Evolutionary conservation across 441 rosid species (phyloP).

Genomic region (Gossypium schwendimanii): DNA sequence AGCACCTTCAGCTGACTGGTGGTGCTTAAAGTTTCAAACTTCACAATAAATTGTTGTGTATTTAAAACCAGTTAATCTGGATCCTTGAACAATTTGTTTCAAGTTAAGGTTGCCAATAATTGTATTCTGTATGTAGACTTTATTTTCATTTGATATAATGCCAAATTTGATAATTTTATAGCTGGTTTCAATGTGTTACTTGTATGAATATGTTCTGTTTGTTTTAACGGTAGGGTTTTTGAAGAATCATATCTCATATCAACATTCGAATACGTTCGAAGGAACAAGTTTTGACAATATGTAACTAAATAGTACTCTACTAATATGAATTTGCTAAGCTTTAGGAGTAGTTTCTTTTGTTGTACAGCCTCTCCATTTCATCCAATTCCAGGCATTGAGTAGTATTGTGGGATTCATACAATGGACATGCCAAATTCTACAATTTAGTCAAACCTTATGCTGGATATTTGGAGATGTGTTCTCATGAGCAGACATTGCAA

Average conservation of each 20-base stretch:
- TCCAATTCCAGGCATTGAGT: background rate
- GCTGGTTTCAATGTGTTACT: background rate
- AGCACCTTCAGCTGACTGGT: constrained; percentile 49
- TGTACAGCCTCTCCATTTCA: constrained; percentile 3
- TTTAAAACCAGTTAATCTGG: constrained; percentile 15
- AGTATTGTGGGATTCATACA: background rate
- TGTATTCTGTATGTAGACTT: background rate
- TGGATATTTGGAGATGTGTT: constrained; percentile 44
- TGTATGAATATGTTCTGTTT: background rate
- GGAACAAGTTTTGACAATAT: background rate
- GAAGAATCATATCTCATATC: too few relatives aligned
- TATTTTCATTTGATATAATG: background rate
- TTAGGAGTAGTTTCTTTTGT: background rate
- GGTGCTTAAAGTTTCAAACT: constrained; percentile 9
- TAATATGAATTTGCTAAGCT: constrained; percentile 12
- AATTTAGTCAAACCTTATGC: background rate
- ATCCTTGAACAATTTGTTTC: background rate
- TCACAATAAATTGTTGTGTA: constrained; percentile 8
- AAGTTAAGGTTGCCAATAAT: background rate
- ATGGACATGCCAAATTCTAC: background rate
- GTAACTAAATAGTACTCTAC: background rate
- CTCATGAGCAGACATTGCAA: constrained; percentile 24
- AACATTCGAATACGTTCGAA: too few relatives aligned
- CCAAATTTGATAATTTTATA: background rate
- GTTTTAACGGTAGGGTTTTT: too few relatives aligned